Base-by-base conservation (phyloP, 345 rosid genomes). In the Capsella bursapastoris region DNA sequence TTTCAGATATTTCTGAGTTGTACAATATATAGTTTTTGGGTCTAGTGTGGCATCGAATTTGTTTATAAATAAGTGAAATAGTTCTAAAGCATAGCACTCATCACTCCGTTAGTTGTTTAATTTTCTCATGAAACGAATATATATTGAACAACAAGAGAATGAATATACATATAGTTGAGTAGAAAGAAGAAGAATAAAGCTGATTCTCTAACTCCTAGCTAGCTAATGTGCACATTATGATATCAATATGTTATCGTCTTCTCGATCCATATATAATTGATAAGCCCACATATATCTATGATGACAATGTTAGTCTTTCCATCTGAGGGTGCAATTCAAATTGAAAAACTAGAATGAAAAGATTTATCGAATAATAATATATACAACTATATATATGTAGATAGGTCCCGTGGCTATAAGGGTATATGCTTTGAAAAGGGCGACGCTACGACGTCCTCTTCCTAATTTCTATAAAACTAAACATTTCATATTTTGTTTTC, bases 391-490 rank as follows among this genome's bases (percentile, higher is more conserved):
- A 22, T 22, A 22, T 22, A 22, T 37, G 8, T 38, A 76, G 80
- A 37, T 1, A 57, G 80, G 79, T 76, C 79, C 79, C 71, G 35
- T 35, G 51, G 57, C 79, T 76, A 76, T 50, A 55, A 69, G 57
- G 35, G 75, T 61, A 69, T 44, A 69, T 76, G 79, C 70, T 76
- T 76, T 76, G 70, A 55, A 76, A 76, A 76, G 79, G 70, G 51
- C 44, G 57, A 75, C 32, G 74, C 64, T 68, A 68, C 68, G 44
- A 74, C 53, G 78, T 74, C 78, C 50, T 41, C 72, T 74, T 74
- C 78, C 28, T 34, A 57, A 8, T 37, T 73, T 65, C 65, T 37
- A 64, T 45, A 45, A 55, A 43, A 29, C 15, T 14, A 52, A 64
- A 55, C 72, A 57, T 65, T 56, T 44, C 32, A 64, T 64, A 34